Conservation (phyloP, 306 rosid genomes). For the Vigna reflexopilosa region DNA sequence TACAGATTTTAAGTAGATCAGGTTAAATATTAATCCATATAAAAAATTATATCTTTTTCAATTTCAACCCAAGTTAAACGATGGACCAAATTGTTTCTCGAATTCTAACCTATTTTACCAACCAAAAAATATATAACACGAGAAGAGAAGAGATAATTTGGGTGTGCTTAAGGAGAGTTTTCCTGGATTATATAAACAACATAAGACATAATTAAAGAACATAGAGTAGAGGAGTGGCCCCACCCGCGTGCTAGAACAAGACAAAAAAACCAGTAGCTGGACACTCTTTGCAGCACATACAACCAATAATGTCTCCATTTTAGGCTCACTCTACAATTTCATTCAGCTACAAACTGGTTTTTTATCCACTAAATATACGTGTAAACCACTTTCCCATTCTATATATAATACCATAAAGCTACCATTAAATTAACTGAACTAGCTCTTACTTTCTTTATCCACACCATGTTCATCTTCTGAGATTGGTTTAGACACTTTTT, state of each 20-base stretch:
- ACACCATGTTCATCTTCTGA: no score
- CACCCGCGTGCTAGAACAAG: conserved; percentile 52
- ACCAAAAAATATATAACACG: no score
- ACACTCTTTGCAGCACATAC: not conserved
- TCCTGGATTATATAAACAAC: not conserved
- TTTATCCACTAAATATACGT: conserved; percentile 38
- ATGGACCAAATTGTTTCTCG: no score
- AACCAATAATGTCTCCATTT: not conserved
- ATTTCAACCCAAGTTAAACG: no score
- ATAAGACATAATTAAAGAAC: not conserved
- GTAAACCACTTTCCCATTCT: conserved; percentile 48
- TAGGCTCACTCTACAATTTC: not conserved
- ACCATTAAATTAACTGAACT: conserved; percentile 23
- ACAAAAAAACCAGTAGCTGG: conserved; percentile 26
- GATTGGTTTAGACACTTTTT: no score
- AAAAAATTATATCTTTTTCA: no score
- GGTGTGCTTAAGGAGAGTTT: not conserved
- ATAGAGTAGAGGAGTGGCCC: not conserved
- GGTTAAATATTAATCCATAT: no score
- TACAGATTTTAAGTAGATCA: no score
- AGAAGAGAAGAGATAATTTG: no score
- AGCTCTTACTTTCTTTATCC: no score
- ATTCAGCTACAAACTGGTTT: not conserved
- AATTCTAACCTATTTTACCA: no score
- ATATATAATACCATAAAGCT: conserved; percentile 36